Evolutionary conservation across 768 basidiomycete genomes (phyloP).

Genomic region (Kwoniella dendrophila): DNA sequence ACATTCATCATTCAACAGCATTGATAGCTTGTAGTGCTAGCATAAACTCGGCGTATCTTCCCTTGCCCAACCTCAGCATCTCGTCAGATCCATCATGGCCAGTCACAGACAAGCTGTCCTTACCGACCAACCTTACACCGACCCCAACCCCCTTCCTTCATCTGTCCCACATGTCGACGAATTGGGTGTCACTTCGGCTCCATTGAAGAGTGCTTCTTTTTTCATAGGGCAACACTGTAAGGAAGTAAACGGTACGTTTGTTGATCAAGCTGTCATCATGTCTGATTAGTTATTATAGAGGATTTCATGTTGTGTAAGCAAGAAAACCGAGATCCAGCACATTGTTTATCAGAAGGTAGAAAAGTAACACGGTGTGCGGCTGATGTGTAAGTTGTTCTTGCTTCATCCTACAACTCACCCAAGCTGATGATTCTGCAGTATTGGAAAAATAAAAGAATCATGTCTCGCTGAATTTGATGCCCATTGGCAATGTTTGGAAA

Average conservation of each 20-base stretch:
- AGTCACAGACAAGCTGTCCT: slow-evolving; percentile 40
- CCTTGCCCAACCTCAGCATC: neutral
- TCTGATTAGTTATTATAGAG: no score
- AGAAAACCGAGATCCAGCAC: slow-evolving; percentile 83
- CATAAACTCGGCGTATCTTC: neutral
- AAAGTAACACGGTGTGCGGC: slow-evolving; percentile 93
- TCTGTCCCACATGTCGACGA: slow-evolving; percentile 77
- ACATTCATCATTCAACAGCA: neutral
- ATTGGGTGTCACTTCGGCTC: slow-evolving; percentile 85
- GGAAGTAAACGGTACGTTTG: slow-evolving; percentile 87
- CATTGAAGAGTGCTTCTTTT: slow-evolving; percentile 93
- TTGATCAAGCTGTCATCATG: no score
- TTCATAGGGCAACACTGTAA: slow-evolving; percentile 96
- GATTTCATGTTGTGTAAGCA: slow-evolving; percentile 98
- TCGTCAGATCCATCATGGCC: slow-evolving; percentile 11
- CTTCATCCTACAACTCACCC: neutral
- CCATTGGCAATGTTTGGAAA: slow-evolving; percentile 93
- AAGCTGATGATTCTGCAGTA: slow-evolving; percentile 61
- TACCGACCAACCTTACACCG: slow-evolving; percentile 50
- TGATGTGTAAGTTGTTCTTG: slow-evolving; percentile 69
- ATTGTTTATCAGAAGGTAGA: slow-evolving; percentile 93
- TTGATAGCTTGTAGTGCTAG: neutral
- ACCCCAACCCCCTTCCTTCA: slow-evolving; percentile 57
- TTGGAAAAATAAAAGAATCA: slow-evolving; percentile 88
- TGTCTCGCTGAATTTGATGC: slow-evolving; percentile 82